Evolutionary conservation across 2,329 filamentous ascomycete genomes (phyloP).

Genomic region (Aurifilum marmelostoma): DNA sequence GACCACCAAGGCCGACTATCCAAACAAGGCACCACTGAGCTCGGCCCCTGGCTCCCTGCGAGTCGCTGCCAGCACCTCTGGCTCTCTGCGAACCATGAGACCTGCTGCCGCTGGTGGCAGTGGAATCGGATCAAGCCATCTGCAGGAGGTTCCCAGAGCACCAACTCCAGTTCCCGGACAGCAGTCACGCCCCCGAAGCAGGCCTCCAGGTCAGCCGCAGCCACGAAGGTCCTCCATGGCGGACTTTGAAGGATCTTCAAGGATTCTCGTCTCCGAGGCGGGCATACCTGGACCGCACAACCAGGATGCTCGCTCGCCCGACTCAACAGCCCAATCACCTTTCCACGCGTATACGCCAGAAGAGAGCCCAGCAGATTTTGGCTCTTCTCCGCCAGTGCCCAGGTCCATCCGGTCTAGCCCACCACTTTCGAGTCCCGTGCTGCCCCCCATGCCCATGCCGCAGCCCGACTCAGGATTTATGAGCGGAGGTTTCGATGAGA

Average conservation of each 20-base stretch:
- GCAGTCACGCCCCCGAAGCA: conserved; percentile 36
- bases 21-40: conserved; percentile 65
- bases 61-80: conserved; percentile 88
- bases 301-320: conserved; percentile 59
- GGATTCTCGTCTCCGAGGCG: conserved; percentile 38
- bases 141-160: conserved; percentile 74
- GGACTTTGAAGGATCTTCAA: conserved; percentile 38
- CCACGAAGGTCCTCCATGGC: conserved; percentile 63
- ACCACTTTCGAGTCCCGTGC: conserved; percentile 77
- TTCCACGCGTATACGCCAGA: conserved; percentile 54
- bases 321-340: conserved; percentile 56
- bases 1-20: conserved; percentile 68
- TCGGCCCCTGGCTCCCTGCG: conserved; percentile 77
- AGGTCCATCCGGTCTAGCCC: conserved; percentile 63
- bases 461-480: conserved; percentile 81
- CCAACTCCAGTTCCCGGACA: conserved; percentile 73
- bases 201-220: conserved; percentile 39
- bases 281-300: conserved; percentile 46
- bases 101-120: conserved; percentile 59
- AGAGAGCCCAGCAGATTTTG: conserved; percentile 79
- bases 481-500: conserved; percentile 74
- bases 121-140: conserved; percentile 49
- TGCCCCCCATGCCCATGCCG: conserved; percentile 61
- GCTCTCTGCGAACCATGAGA: conserved; percentile 82
- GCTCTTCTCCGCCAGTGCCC: conserved; percentile 86